Percentiles rank a stretch among this genome's conserved stretches.
These are phyloP conservation scores for Arctium minus DNA, from an alignment of 129 eudicot species.

Conservation along the genomic window DNA sequence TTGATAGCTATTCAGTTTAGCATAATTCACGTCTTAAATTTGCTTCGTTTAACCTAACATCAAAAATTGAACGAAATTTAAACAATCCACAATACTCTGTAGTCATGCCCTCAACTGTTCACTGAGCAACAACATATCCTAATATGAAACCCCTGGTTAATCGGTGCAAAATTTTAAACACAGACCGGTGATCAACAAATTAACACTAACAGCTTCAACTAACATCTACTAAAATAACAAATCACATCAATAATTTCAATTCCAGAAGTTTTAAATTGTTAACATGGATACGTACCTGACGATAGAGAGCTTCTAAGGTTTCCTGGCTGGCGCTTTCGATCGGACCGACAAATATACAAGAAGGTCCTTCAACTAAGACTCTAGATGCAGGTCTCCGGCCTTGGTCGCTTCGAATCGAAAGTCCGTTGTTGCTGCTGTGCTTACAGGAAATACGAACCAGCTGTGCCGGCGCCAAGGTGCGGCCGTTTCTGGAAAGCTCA, in stretches of 20 bases:
- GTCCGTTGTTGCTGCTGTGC: slow-evolving; percentile 36
- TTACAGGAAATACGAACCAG: slow-evolving; percentile 44
- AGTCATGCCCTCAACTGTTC: background rate
- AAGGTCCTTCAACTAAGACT: slow-evolving; percentile 58
- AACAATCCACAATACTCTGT: background rate
- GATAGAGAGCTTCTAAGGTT: slow-evolving; percentile 93
- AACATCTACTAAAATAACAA: background rate
- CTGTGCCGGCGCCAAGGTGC: slow-evolving; percentile 38
- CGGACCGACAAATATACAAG: slow-evolving; percentile 86
- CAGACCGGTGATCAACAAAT: background rate
- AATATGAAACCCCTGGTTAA: background rate
- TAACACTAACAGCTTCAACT: background rate
- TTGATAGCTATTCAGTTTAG: background rate
- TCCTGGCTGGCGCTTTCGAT: slow-evolving; percentile 77
- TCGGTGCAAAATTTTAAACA: background rate
- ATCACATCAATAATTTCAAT: background rate
- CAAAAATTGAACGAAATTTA: background rate
- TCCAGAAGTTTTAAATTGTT: background rate
- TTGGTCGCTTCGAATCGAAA: slow-evolving; percentile 25
- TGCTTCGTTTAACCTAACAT: background rate
- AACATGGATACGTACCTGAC: slow-evolving; percentile 44
- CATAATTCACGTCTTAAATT: background rate
- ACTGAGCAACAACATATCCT: background rate
- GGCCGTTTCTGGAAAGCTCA: slow-evolving; percentile 46
- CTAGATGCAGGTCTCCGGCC: slow-evolving; percentile 17